Evolutionary conservation across 768 basidiomycete genomes (phyloP), one percentile per base, ranked within the genome.

Genomic region (Asterophora parasitica): DNA sequence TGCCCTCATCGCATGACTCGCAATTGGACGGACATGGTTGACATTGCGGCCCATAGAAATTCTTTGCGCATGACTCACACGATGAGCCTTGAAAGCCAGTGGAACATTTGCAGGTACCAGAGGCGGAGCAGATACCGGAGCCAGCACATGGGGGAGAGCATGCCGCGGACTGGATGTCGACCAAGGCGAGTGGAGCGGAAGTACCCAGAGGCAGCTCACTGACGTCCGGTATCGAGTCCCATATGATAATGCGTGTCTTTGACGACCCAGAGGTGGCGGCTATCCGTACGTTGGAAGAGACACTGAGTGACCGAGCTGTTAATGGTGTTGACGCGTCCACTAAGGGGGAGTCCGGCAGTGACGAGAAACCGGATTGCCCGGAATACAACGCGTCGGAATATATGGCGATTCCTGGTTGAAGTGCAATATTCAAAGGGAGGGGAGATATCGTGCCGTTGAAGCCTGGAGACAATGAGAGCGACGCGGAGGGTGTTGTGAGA

Each of bases 221-320:
- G 27, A 86, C 58, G 58, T 93, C 88, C n/a, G 90, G 82, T 20
- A 92, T 68, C 6, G 85, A 82, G 53, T 87, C 80, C 88, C 88
- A 93, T 27, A 93, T 59, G 19, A 92, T 73, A 11, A 88, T 60
- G 17, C 82, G 67, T 52, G 74, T 37, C 47, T 52, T 52, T 70
- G 48, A 76, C 53, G 28, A 79, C 59, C 73, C 68, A 1, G 72
- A 61, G 12, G 69, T 71, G 15, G 83, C 62, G 3, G 79, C 75
- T 15, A 73, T 73, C 79, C 79, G 85, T 0, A 79, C 67, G 33
- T 75, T 75, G 3, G 73, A 69, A 4, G 82, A 72, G 7, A 87
- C 65, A 1, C 78, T 69, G 30, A 86, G 57, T 2, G 85, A 81
- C 9, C 70, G 68, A 1, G 71, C 71, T 5, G 65, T 58, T 16